Percentiles rank a stretch among this genome's conserved stretches.
phyloP scores from a whole-genome alignment of 2,329 filamentous ascomycete genomes.

The Aspergillus chevalieri region DNA sequence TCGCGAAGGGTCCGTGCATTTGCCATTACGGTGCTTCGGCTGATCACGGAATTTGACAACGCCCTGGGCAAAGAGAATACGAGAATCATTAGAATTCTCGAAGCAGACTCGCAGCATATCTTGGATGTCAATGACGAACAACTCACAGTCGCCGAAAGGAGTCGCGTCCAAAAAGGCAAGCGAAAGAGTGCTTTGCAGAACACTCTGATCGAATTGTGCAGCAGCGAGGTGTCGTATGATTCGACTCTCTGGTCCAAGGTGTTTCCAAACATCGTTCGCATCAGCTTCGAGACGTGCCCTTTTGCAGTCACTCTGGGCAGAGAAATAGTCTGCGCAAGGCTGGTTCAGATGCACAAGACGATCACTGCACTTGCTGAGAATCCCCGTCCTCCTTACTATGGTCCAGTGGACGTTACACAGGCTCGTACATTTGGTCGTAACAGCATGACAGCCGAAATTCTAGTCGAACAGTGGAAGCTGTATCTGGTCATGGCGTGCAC shows the following conservation, averaged over 20 bases:
- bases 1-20: conserved; percentile 83
- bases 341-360: conserved; percentile 85
- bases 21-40: conserved; percentile 82
- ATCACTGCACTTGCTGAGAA: conserved; percentile 75
- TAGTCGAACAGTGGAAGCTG: conserved; percentile 96
- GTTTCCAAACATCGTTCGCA: conserved; percentile 87
- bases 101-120: conserved; percentile 79
- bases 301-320: conserved; percentile 86
- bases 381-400: conserved; percentile 47
- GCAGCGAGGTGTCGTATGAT: conserved; percentile 91
- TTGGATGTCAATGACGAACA: conserved; percentile 90
- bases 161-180: conserved; percentile 82
- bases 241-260: conserved; percentile 96
- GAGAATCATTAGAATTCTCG: conserved; percentile 84
- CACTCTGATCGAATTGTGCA: conserved; percentile 86
- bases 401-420: conserved; percentile 29
- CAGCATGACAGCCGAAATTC: conserved; percentile 70
- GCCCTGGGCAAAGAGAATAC: conserved; percentile 75
- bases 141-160: conserved; percentile 78
- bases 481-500: conserved; percentile 97
- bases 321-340: conserved; percentile 85
- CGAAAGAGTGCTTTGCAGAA: conserved; percentile 77
- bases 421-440: conserved; percentile 41
- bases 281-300: conserved; percentile 84
- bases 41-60: conserved; percentile 89